phyloP scores from a whole-genome alignment of 495 filamentous ascomycete species.

The Aspergillus biplanus region DNA sequence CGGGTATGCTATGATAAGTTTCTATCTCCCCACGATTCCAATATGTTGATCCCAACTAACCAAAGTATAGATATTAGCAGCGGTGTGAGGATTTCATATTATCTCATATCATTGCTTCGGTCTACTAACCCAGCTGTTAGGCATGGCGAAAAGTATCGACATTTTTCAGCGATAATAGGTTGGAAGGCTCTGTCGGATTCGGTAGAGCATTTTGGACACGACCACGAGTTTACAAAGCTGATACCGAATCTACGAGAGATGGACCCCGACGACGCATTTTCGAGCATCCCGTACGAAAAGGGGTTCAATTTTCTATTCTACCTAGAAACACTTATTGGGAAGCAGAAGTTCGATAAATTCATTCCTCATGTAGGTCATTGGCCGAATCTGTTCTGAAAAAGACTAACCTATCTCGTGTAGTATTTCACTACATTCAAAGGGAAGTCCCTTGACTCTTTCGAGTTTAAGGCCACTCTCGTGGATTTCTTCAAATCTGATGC shows the following conservation, averaged over 20 bases:
- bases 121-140: conserved; percentile 29
- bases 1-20: conserved; percentile 48
- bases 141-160: conserved; percentile 81
- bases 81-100: conserved; percentile 25
- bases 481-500: conserved; percentile 77
- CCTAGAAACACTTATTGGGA: conserved; percentile 83
- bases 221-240: conserved; percentile 92
- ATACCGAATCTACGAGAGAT: conserved; percentile 83
- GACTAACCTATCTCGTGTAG: conserved; percentile 34
- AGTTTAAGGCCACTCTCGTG: conserved; percentile 86
- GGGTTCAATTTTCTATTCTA: conserved; percentile 81
- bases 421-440: conserved; percentile 83
- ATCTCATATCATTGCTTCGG: neutral
- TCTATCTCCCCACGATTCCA: neutral
- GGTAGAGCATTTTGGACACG: conserved; percentile 72
- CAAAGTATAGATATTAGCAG: conserved; percentile 29
- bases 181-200: conserved; percentile 69
- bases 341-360: conserved; percentile 85
- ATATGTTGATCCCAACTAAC: conserved; percentile 11
- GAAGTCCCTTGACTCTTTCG: conserved; percentile 86
- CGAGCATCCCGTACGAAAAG: conserved; percentile 75
- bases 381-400: neutral
- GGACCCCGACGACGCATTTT: conserved; percentile 95
- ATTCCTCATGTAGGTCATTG: conserved; percentile 70
- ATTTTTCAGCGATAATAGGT: conserved; percentile 88